Base-by-base conservation (phyloP, 139 green algal species). In the Trebouxia sp. region DNA sequence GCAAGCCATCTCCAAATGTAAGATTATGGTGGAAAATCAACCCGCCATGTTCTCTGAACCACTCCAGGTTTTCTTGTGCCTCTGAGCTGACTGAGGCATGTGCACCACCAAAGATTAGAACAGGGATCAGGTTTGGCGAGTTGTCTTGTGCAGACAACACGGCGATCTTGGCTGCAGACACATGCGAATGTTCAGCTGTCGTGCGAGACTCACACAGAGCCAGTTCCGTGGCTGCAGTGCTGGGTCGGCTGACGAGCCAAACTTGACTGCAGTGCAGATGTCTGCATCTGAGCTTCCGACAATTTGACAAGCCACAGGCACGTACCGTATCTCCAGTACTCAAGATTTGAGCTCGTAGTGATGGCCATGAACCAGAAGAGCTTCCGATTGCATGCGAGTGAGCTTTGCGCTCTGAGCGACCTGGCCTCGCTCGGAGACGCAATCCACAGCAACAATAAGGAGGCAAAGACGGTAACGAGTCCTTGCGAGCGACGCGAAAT, bases 11-110 rank as follows among this genome's bases (percentile, higher is more conserved):
- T 20, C 24, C 39, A 37, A 76, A 76, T 26, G 67, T 76, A 28
- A 76, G 67, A 26, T 51, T 76, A 39, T 76, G 67, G 41, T 76
- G 67, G 26, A 55, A 76, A 5, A 76, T 39, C 22, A 76, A 37
- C 6, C 67, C 39, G 1, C 67, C 67, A 53, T 76, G 67, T 20
- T 76, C 39, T 20, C 39, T 20, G 24, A 76, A 76, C 67, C 67
- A 76, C 6, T 30, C n/a, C 20, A 76, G 41, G 26, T 55, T 76
- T 6, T 76, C 39, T 9, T n/a, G 67, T 20, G 26, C 26, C 37
- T 72, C 62, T 28, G 17, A 22, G 22, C 39, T 76, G 67, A 26
- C 41, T 37, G 67, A 17, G 22, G 32, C 67, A 10, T 76, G 67
- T 11, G 24, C 12, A 1, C 41, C 67, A 39, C 39, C 67, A 51